Evolutionary conservation across 257 asterid species (phyloP).

Genomic region (Lycium barbarum): DNA sequence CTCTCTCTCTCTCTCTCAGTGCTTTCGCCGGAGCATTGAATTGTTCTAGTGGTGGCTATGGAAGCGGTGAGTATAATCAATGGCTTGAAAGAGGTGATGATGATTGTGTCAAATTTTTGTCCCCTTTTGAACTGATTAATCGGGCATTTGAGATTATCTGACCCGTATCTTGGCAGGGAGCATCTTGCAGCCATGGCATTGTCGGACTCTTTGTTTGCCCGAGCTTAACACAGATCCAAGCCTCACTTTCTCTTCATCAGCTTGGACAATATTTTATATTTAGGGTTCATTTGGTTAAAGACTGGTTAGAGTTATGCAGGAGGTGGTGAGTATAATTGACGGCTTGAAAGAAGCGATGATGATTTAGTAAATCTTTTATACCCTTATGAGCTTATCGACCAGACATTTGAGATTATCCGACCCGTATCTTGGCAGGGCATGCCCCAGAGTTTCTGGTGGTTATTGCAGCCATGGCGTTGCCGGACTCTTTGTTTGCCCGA

Average conservation of each 20-base stretch:
- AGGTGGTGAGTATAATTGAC: neutral
- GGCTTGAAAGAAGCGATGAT: neutral
- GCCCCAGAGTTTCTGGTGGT: slow-evolving; percentile 24
- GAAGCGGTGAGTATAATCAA: neutral
- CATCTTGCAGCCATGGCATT: slow-evolving; percentile 39
- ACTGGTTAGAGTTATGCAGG: slow-evolving; percentile 9
- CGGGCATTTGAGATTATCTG: neutral
- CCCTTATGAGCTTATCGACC: neutral
- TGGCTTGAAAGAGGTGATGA: neutral
- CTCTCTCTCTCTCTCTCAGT: neutral
- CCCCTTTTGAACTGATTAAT: neutral
- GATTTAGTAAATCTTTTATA: neutral
- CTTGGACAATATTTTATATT: neutral
- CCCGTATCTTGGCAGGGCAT: neutral
- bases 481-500: slow-evolving; percentile 21
- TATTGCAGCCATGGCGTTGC: slow-evolving; percentile 41
- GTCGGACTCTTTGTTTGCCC: neutral
- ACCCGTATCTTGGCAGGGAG: slow-evolving; percentile 41
- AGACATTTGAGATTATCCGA: neutral
- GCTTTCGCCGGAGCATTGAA: neutral
- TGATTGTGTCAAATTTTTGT: neutral
- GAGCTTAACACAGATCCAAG: neutral
- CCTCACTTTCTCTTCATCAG: neutral
- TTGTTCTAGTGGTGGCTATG: neutral
- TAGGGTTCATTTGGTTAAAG: neutral